Evolutionary conservation across 192 early-diverging fungal species (phyloP), one percentile per base, ranked within the genome.

Genomic region (Linnemannia hyalina): DNA sequence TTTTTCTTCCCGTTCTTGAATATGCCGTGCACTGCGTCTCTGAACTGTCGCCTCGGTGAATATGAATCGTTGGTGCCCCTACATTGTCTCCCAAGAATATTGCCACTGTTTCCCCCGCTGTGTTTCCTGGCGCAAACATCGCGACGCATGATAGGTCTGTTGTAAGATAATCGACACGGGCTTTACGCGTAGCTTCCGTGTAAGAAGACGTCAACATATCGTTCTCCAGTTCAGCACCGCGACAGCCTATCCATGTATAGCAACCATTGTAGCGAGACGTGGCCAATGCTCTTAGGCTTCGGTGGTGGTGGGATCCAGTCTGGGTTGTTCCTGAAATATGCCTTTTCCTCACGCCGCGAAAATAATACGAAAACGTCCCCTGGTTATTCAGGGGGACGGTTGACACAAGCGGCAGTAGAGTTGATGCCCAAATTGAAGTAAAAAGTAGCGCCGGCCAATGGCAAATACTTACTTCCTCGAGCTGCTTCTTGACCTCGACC

Each of bases 401-500:
- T 0, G 2, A 4, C 49, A 18, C 6, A 65, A 65, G 4, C 2
- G 11, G 11, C 10, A 29, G n/a, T 10, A 35, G 18, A 4, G 26
- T 32, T 65, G 60, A 65, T 65, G 60, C 29, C 13, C 9, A 11
- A 32, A 18, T 29, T 32, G 42, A 68, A 38, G 57, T 57, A 22
- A 7, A 7, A 7, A 40, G 70, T 54, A 0, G 38, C 2, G 11
- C 11, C 26, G 54, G 54, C 13, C 29, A 15, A 35, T 65, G 29
- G 29, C 60, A 52, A 52, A 52, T 1, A 65, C 76, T 80, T 90
- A 96, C 96, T 90, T 96, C 94, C 78, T 97, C 97, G n/a, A 97
- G 88, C 86, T 97, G 96, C 71, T 89, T 80, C 83, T 95, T 95
- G 80, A 97, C 93, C 68, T 94, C 93, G 70, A 95, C 93, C 42